phyloP scores from a whole-genome alignment of 2,329 filamentous ascomycete genomes.

The Alternaria ethzedia region DNA sequence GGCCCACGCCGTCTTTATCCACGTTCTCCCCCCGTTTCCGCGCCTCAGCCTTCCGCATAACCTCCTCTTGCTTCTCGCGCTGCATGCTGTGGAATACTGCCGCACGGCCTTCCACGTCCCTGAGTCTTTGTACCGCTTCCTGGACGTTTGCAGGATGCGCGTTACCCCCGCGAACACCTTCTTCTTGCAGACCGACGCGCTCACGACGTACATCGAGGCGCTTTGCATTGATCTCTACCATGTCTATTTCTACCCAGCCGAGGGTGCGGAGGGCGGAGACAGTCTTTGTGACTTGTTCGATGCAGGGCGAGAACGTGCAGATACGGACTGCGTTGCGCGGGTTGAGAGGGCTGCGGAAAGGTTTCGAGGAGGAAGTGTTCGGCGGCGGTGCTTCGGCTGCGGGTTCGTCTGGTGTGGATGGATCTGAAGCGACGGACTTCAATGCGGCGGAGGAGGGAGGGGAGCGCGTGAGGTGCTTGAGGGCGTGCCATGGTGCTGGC shows the following conservation, averaged over 20 bases:
- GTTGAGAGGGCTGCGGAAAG: conserved; percentile 65
- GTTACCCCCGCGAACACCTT: conserved; percentile 71
- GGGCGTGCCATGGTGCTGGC: conserved; percentile 79
- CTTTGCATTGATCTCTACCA: conserved; percentile 85
- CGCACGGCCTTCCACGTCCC: conserved; percentile 73
- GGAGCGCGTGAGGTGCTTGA: conserved; percentile 73
- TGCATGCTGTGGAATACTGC: conserved; percentile 65
- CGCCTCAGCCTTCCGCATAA: conserved; percentile 50
- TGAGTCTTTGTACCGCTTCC: conserved; percentile 77
- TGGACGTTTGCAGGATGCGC: conserved; percentile 74
- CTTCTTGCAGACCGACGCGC: conserved; percentile 74
- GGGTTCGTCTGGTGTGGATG: conserved; percentile 44
- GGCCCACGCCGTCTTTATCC: conserved; percentile 16
- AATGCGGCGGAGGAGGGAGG: conserved; percentile 33
- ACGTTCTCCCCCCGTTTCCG: conserved; percentile 40
- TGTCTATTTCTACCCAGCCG: conserved; percentile 90
- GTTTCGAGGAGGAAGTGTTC: conserved; percentile 12
- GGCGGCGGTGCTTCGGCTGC: conserved; percentile 4
- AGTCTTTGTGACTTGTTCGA: conserved; percentile 91
- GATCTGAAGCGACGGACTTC: conserved; percentile 34
- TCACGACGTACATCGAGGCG: conserved; percentile 84
- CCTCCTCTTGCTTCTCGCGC: conserved; percentile 51
- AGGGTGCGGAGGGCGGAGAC: conserved; percentile 78
- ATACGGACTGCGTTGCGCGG: conserved; percentile 75
- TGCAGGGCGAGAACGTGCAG: conserved; percentile 95